Evolutionary conservation across 2,329 filamentous ascomycete genomes (phyloP).

Genomic region (Aspergillus sp.): DNA sequence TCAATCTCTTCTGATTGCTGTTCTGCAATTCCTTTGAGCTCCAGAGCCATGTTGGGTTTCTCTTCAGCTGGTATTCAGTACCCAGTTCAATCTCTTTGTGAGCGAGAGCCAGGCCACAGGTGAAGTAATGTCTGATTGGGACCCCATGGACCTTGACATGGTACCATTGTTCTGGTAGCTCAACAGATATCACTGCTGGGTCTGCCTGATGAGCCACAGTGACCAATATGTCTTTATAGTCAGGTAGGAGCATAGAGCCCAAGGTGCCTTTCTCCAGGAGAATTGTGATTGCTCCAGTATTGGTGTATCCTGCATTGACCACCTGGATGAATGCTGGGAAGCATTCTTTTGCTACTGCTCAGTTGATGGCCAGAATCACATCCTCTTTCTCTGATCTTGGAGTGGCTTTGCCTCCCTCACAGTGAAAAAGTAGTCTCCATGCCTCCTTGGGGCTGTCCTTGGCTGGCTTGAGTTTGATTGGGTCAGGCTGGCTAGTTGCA

Average conservation of each 20-base stretch:
- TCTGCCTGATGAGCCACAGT: background rate
- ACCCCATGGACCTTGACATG: background rate
- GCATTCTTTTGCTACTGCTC: background rate
- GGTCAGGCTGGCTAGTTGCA: background rate
- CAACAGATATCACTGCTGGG: background rate
- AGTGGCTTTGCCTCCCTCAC: background rate
- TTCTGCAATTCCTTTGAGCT: background rate
- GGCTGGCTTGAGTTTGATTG: background rate
- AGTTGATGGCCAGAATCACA: background rate
- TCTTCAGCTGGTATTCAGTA: background rate
- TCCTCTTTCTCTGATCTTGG: background rate
- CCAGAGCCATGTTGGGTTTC: background rate
- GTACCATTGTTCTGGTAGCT: background rate
- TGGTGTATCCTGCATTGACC: background rate
- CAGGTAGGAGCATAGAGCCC: background rate
- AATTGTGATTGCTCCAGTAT: background rate
- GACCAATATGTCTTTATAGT: background rate
- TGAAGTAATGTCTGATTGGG: background rate
- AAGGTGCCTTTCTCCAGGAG: background rate
- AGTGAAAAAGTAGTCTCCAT: background rate
- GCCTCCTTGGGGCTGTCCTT: background rate
- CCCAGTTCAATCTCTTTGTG: background rate
- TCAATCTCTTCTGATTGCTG: background rate
- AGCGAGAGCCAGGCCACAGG: background rate
- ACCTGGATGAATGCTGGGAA: background rate